Base-by-base conservation (phyloP, 2,329 filamentous ascomycete genomes). In the Nakataea oryzae region DNA sequence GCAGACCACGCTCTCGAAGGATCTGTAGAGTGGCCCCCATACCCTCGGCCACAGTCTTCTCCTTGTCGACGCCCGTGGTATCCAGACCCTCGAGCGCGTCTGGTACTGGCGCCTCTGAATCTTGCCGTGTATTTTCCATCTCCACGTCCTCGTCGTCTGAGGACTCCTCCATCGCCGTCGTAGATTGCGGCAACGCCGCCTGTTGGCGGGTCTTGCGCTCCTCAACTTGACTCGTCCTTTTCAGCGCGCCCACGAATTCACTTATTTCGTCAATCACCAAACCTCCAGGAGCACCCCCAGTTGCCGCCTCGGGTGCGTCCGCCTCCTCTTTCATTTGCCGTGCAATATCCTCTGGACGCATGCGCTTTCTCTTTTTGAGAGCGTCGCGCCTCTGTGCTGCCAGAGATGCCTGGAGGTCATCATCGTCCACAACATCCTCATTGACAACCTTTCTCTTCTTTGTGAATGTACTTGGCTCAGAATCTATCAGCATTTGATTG, bases 211-310 rank as follows among this genome's bases (percentile, higher is more conserved):
- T 89, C 76, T 70, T 81, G 17, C 66, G 68, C 58, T 80, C 78
- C 62, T 84, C 80, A 3, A 81, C 77, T 9, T 81, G 79, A 26
- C 79, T 82, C 17, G 87, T 85, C 63, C 88, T 89, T 70, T 88
- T 89, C 62, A 99, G 76, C 62, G 91, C 91, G 29, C 92, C 89
- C 32, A 99, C 89, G 69, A 99, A 99, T 69, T 96, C 93, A 0
- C 92, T 92, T 0, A 93, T 96, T 71, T 97, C 95, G 64, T 97
- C 93, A 63, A 99, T 93, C n/a, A 97, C 84, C 1, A 99, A 79
- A 1, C 92, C 93, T 32, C 75, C 76, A 2, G 50, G 69, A 71
- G 69, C 68, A 2, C 78, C 79, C 41, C 77, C 77, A 60, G 82
- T 79, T 55, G 81, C 79, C 12, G 75, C 70, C 3, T 84, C 78